Percentiles rank a stretch among this genome's conserved stretches.
These are phyloP conservation scores for Kluyveromyces wickerhamii DNA, from an alignment of 805 yeast genomes.

Conservation along the genomic window DNA sequence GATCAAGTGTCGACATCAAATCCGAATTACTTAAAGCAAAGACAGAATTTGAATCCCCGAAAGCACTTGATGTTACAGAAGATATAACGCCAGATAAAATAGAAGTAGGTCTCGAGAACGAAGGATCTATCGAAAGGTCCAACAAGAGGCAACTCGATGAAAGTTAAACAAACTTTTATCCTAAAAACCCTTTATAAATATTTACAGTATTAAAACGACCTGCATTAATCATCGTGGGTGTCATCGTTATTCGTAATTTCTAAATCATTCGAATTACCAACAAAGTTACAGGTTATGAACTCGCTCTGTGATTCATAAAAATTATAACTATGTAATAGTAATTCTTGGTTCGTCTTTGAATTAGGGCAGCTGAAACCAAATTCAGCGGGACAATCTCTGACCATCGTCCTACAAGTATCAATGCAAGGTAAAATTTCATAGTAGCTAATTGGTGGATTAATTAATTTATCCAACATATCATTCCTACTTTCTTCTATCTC, in stretches of 20 bases:
- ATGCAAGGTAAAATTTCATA: slow-evolving; percentile 83
- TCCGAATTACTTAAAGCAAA: slow-evolving; percentile 28
- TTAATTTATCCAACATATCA: slow-evolving; percentile 42
- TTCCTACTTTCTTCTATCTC: slow-evolving; percentile 49
- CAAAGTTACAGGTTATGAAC: slow-evolving; percentile 35
- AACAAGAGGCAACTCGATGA: no score
- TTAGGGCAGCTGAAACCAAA: slow-evolving; percentile 73
- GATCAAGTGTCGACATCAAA: slow-evolving; percentile 34
- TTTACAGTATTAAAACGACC: no score
- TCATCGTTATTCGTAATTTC: slow-evolving; percentile 1
- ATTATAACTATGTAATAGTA: slow-evolving; percentile 27
- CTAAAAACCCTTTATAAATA: no score
- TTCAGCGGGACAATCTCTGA: slow-evolving; percentile 73
- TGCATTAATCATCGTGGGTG: no score
- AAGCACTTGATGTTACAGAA: no score
- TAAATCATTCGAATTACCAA: slow-evolving; percentile 27
- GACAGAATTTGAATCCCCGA: no score
- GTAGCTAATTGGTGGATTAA: slow-evolving; percentile 51
- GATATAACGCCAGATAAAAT: no score
- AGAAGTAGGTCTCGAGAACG: no score
- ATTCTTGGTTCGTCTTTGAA: slow-evolving; percentile 8
- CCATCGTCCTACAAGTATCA: slow-evolving; percentile 69
- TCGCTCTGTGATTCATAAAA: slow-evolving; percentile 11
- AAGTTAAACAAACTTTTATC: no score
- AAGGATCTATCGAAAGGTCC: no score